Conservation (phyloP, 495 filamentous ascomycete species). For the Penicillium manginii region DNA sequence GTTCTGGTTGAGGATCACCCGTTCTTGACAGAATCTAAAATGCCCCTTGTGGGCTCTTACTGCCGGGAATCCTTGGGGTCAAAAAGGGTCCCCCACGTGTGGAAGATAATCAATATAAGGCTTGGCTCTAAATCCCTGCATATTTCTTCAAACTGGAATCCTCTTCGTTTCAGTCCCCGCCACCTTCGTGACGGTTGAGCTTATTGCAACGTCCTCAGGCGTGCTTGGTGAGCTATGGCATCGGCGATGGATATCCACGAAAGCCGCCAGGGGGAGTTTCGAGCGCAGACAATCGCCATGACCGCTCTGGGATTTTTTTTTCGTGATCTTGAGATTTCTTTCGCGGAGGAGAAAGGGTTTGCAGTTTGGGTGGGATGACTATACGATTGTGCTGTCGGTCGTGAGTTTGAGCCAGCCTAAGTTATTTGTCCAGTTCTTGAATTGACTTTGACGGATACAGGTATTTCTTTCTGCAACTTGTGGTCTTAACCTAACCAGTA, state of each 20-base stretch:
- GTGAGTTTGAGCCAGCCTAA: slow-evolving; percentile 6
- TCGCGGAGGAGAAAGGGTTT: slow-evolving; percentile 12
- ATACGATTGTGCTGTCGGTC: slow-evolving; percentile 14
- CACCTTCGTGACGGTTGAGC: background rate
- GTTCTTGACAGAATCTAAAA: background rate
- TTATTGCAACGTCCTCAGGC: background rate
- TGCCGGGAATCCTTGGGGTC: background rate
- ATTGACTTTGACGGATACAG: slow-evolving; percentile 2
- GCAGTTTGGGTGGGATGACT: slow-evolving; percentile 12
- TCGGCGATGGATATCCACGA: background rate
- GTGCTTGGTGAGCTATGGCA: background rate
- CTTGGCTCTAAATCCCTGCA: background rate
- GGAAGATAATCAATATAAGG: background rate
- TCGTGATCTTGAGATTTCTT: slow-evolving; percentile 18
- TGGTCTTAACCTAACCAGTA: slow-evolving; percentile 14
- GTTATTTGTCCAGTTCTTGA: background rate
- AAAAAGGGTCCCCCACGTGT: background rate
- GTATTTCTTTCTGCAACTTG: slow-evolving; percentile 8
- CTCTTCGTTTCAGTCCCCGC: background rate
- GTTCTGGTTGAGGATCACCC: background rate
- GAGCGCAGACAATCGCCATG: slow-evolving; percentile 15
- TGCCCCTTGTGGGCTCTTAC: background rate
- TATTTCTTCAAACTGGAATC: background rate
- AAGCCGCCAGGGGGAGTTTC: slow-evolving; percentile 14
- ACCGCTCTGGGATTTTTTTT: slow-evolving; percentile 16